Evolutionary conservation across 805 yeast genomes (phyloP), one percentile per base, ranked within the genome.

Genomic region (Zygosaccharomyces lentus): DNA sequence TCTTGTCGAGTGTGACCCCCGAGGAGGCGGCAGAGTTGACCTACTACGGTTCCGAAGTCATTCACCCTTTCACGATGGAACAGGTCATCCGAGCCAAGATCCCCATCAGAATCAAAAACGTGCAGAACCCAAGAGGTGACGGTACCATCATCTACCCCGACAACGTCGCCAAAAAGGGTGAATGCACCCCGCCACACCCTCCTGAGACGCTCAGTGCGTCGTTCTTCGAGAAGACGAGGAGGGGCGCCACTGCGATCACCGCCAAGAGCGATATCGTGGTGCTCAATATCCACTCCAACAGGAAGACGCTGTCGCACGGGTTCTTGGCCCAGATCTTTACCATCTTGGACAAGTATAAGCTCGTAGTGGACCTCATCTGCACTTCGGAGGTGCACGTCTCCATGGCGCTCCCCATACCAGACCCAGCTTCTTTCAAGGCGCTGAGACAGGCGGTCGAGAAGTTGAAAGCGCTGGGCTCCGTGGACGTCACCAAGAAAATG

Each of bases 11-110:
- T 43, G 96, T 93, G 52, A 93, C 98, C 0, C 99, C 99, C 3
- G 98, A 93, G 63, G 99, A 93, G 71, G 99, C 99, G 4, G 93
- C 98, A 0, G 99, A 93, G 71, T 78, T 93, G 66, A 93, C 99
- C 1, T 93, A 93, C 68, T 93, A 93, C 63, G 99, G 99, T 37
- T 84, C 95, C 2, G 99, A 93, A 70, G 99, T 93, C 54, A 93
- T 93, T 57, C 99, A 93, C 63, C 99, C 99, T 2, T 90, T 93
- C 73, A 93, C 99, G 17, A 93, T 93, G 99, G 98, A 91, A 70
- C 99, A 93, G 71, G 99, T 91, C 47, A 93, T 93, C 58, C 81
- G 82, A 56, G 97, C 97, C 19, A 87, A 84, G 63, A 93, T 93
- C 62, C 99, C 99, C 38, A 93, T 93, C 64, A 80, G 97, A 63